Evolutionary conservation across 2,329 filamentous ascomycete genomes (phyloP).

Genomic region (Nothophoma quercina): DNA sequence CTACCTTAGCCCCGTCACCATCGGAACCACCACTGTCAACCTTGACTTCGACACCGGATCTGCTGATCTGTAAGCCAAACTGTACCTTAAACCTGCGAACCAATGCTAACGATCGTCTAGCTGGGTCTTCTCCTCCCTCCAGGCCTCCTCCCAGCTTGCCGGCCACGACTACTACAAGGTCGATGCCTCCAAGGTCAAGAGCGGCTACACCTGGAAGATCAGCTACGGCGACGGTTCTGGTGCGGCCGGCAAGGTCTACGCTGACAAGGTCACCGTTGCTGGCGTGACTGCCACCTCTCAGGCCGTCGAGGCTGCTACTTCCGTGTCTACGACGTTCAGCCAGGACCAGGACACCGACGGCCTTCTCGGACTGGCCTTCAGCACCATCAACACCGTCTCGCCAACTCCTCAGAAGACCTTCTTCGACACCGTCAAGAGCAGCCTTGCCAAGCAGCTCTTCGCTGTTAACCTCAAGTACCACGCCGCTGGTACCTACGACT

Average conservation of each 20-base stretch:
- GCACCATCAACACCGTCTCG: slow-evolving; percentile 64
- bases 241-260: slow-evolving; percentile 70
- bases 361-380: slow-evolving; percentile 67
- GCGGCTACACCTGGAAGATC: slow-evolving; percentile 65
- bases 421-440: slow-evolving; percentile 65
- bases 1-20: slow-evolving; percentile 60
- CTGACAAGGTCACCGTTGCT: slow-evolving; percentile 69
- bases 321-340: slow-evolving; percentile 63
- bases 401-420: slow-evolving; percentile 63
- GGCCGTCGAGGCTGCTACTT: slow-evolving; percentile 70
- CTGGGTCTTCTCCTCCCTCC: slow-evolving; percentile 72
- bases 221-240: slow-evolving; percentile 70
- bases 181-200: slow-evolving; percentile 53
- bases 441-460: slow-evolving; percentile 63
- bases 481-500: slow-evolving; percentile 60
- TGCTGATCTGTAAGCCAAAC: slow-evolving; percentile 67
- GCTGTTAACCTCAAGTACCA: slow-evolving; percentile 65
- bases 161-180: slow-evolving; percentile 68
- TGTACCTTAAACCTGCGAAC: neutral
- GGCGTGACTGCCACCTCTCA: slow-evolving; percentile 66
- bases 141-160: slow-evolving; percentile 57
- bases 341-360: slow-evolving; percentile 64
- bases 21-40: slow-evolving; percentile 69
- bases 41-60: slow-evolving; percentile 77
- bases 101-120: slow-evolving; percentile 47